A percentile compares a stretch with the other conserved stretches of the same genome.
These are phyloP conservation scores for Myxozyma vanderwaltii DNA, from an alignment of 805 yeast species.

Conservation along the genomic window DNA sequence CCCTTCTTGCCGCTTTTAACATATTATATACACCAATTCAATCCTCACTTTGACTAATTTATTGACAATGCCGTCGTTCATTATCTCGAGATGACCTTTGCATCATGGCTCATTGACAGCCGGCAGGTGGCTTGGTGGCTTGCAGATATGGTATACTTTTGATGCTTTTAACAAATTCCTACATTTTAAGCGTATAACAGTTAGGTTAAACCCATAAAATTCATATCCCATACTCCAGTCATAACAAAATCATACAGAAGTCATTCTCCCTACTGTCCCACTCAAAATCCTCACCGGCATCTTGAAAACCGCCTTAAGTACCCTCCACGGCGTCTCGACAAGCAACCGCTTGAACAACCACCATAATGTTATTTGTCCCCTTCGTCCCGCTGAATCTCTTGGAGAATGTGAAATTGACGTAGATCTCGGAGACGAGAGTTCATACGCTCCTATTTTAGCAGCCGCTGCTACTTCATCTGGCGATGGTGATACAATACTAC, in stretches of 20 bases:
- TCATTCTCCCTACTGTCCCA: slow-evolving; percentile 3
- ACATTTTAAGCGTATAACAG: too few species aligned
- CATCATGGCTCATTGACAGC: not conserved
- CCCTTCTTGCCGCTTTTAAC: too few species aligned
- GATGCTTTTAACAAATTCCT: too few species aligned
- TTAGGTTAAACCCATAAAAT: too few species aligned
- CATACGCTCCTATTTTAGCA: not conserved
- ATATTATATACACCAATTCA: too few species aligned
- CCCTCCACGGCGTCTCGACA: not conserved
- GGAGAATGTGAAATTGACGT: not conserved
- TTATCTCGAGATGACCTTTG: too few species aligned
- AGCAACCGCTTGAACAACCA: not conserved
- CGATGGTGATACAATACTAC: not conserved
- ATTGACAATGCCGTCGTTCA: too few species aligned
- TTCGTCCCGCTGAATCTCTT: not conserved
- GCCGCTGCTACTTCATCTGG: not conserved
- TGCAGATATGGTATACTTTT: slow-evolving; percentile 1
- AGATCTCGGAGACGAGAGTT: not conserved
- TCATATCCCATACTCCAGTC: not conserved
- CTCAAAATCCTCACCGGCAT: slow-evolving; percentile 2
- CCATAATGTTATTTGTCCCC: not conserved
- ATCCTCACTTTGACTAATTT: too few species aligned
- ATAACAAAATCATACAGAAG: not conserved
- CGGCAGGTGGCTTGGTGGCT: slow-evolving; percentile 5
- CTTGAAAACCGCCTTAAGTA: not conserved